phyloP scores from a whole-genome alignment of 768 basidiomycete species.

The Amanita subjunquillea region DNA sequence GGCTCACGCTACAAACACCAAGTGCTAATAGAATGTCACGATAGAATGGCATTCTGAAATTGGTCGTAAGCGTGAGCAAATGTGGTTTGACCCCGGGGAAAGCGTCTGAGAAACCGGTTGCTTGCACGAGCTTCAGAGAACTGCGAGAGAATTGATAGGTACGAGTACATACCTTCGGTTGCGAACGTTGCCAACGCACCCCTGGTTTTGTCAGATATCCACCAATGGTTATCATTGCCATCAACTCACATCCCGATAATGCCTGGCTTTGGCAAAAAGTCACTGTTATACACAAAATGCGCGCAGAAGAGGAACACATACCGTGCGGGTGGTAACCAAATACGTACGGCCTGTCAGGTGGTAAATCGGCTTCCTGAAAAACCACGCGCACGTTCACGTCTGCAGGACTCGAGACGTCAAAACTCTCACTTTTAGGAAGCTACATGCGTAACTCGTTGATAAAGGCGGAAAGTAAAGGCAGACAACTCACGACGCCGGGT shows the following conservation, averaged over 20 bases:
- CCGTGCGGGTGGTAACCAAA: constrained; percentile 99
- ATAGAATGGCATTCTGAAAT: constrained; percentile 90
- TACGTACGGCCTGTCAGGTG: constrained; percentile 86
- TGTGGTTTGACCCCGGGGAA: constrained; percentile 93
- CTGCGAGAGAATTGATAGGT: background rate
- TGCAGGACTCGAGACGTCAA: background rate
- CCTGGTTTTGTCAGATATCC: constrained; percentile 31
- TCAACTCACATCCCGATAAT: constrained; percentile 90
- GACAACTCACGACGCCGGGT: constrained; percentile 72
- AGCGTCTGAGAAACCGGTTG: constrained; percentile 79
- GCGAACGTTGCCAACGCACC: constrained; percentile 94
- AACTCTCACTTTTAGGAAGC: constrained; percentile 39
- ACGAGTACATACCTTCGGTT: constrained; percentile 60
- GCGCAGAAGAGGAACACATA: constrained; percentile 17
- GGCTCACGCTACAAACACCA: constrained; percentile 91
- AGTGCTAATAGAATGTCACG: constrained; percentile 82
- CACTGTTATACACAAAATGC: constrained; percentile 6
- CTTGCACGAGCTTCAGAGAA: constrained; percentile 24
- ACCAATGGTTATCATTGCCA: background rate
- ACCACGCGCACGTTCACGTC: background rate
- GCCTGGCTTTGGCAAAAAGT: constrained; percentile 31
- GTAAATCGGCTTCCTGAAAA: constrained; percentile 76
- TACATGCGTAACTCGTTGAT: constrained; percentile 19
- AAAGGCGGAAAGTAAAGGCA: background rate
- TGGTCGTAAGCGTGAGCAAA: constrained; percentile 81